phyloP scores from a whole-genome alignment of 345 rosid species.

The Ricinus communis region DNA sequence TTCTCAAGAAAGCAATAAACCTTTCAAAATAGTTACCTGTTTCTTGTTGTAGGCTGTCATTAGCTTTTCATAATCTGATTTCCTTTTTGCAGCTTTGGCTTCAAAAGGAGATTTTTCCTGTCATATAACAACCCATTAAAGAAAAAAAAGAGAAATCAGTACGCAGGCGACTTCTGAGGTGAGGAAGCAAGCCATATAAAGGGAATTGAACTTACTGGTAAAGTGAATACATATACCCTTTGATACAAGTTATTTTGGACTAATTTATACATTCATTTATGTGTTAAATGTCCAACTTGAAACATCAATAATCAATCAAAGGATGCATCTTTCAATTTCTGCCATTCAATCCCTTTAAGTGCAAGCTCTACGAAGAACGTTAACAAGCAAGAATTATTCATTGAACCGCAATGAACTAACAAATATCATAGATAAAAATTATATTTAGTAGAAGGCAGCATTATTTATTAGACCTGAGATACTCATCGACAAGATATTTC shows the following conservation, averaged over 20 bases:
- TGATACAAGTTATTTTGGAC: constrained; percentile 11
- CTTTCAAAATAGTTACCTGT: constrained; percentile 39
- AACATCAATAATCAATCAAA: background rate
- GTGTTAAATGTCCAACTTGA: background rate
- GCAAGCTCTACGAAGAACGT: background rate
- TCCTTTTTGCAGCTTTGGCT: constrained; percentile 76
- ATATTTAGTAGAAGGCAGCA: no score
- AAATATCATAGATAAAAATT: no score
- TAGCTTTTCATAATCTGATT: constrained; percentile 68
- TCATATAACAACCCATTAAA: background rate
- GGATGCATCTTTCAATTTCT: constrained; percentile 9
- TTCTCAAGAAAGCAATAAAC: background rate
- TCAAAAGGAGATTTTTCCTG: constrained; percentile 89
- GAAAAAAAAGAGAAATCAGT: background rate
- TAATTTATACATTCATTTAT: constrained; percentile 9
- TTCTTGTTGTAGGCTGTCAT: constrained; percentile 81
- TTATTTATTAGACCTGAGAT: no score
- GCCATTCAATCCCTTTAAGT: constrained; percentile 5
- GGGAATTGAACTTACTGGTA: no score
- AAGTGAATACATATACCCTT: no score
- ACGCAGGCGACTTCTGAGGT: background rate
- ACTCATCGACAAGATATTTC: background rate
- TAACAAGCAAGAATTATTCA: constrained; percentile 11
- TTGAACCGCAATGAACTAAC: no score
- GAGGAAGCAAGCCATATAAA: constrained; percentile 6